Evolutionary conservation across 495 filamentous ascomycete species (phyloP).

Genomic region (Arthonia radiata): DNA sequence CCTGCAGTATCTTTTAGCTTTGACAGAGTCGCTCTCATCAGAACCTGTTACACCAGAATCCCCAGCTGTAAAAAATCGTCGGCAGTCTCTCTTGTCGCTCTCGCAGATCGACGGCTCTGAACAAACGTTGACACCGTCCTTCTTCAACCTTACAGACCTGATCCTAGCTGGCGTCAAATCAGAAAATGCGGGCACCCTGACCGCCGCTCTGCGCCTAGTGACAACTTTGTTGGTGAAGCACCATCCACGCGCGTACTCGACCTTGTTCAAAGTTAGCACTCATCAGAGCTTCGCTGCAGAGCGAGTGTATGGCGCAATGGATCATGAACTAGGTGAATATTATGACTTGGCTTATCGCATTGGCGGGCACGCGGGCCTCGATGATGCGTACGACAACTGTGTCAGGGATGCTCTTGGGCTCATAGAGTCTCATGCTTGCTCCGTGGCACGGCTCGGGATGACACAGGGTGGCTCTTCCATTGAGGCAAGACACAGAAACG

Average conservation of each 20-base stretch:
- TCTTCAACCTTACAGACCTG: constrained; percentile 89
- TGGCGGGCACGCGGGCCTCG: constrained; percentile 40
- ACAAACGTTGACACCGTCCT: constrained; percentile 47
- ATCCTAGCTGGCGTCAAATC: constrained; percentile 66
- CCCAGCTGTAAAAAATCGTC: constrained; percentile 37
- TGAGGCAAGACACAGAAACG: constrained; percentile 2
- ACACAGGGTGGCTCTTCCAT: constrained; percentile 15
- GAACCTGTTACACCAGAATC: constrained; percentile 22
- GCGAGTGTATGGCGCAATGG: constrained; percentile 54
- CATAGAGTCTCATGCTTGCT: constrained; percentile 64
- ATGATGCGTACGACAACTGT: constrained; percentile 61
- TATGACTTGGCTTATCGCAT: constrained; percentile 48
- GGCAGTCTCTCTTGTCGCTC: constrained; percentile 73
- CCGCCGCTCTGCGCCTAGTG: constrained; percentile 64
- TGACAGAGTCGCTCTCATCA: constrained; percentile 25
- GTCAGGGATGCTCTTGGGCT: constrained; percentile 51
- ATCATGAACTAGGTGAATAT: constrained; percentile 52
- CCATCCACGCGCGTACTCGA: constrained; percentile 58
- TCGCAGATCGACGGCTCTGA: constrained; percentile 45
- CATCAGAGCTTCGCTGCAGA: constrained; percentile 20
- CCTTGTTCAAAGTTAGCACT: constrained; percentile 39
- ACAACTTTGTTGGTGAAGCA: constrained; percentile 67
- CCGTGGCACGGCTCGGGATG: constrained; percentile 20
- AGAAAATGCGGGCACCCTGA: constrained; percentile 61
- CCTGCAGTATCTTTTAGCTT: constrained; percentile 70